A percentile compares a stretch with the other conserved stretches of the same genome.
Conservation (phyloP, 2,329 filamentous ascomycete species). For the Basipetospora chlamydospora region DNA sequence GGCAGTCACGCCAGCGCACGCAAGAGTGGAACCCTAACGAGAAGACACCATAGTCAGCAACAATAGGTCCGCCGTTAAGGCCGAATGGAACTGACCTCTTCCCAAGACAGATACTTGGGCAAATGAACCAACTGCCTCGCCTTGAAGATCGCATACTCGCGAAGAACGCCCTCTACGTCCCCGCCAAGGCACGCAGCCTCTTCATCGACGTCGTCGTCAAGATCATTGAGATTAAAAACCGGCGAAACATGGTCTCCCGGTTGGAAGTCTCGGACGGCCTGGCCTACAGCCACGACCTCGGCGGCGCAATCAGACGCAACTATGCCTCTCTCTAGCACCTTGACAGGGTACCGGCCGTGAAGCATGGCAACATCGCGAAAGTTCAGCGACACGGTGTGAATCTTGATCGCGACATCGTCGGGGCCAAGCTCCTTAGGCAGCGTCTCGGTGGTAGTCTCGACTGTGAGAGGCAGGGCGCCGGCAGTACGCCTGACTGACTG, state of each 20-base stretch:
- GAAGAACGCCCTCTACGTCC: slow-evolving; percentile 27
- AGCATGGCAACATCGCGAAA: slow-evolving; percentile 21
- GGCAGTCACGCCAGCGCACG: slow-evolving; percentile 29
- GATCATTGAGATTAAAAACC: too few relatives aligned
- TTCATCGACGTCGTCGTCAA: too few relatives aligned
- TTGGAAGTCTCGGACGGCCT: too few relatives aligned
- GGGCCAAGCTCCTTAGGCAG: slow-evolving; percentile 16
- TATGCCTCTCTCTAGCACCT: slow-evolving; percentile 18
- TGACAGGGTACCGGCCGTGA: slow-evolving; percentile 25
- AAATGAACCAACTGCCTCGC: slow-evolving; percentile 21
- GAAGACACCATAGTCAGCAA: too few relatives aligned
- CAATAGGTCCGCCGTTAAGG: too few relatives aligned
- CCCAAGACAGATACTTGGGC: slow-evolving; percentile 21
- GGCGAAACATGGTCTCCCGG: too few relatives aligned
- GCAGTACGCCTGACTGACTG: too few relatives aligned
- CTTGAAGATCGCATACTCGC: slow-evolving; percentile 25
- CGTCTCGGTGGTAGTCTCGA: slow-evolving; percentile 19
- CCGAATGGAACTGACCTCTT: too few relatives aligned
- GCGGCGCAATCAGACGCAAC: slow-evolving; percentile 25
- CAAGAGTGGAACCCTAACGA: slow-evolving; percentile 21
- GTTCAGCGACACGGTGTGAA: slow-evolving; percentile 19
- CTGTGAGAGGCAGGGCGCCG: too few relatives aligned
- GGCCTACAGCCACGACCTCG: slow-evolving; percentile 22
- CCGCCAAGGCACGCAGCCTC: slow-evolving; percentile 29
- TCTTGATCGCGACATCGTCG: slow-evolving; percentile 16